Base-by-base conservation (phyloP, 306 rosid genomes). In the Vigna trinervia region DNA sequence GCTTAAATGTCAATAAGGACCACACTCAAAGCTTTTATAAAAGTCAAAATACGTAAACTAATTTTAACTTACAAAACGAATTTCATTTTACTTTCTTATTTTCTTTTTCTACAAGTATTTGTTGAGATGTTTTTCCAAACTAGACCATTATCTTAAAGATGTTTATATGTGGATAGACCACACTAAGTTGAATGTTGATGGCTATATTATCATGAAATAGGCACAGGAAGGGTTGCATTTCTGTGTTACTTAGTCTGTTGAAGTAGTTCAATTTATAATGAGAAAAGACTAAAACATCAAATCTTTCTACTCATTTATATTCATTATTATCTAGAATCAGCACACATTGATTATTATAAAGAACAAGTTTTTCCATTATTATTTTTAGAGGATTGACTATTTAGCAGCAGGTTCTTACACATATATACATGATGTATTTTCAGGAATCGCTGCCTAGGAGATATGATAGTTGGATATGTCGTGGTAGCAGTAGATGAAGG, bases 391-490 rank as follows among this genome's bases (percentile, higher is more conserved):
- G 62, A 32, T 14, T 71, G 68, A 51, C 48, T 32, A 28, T 60
- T 70, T 17, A 43, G 32, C 69, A 43, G 32, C 69, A 50, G n/a
- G 7, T 47, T 36, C 26, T 51, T 84, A 62, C 10, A n/a, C 28
- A 26, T 26, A 26, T 74, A 54, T 66, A 32, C 34, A 34, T 45
- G 58, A 51, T 28, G 53, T 66, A 74, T 80, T 41, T 68, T 83
- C 89, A 96, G 99, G 98, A 82, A 91, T 93, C 85, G 96, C 96
- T 86, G 84, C 99, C 54, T 96, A 96, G 97, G 84, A 81, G 88
- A 86, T 82, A 80, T 89, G 87, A 76, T 81, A 78, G 85, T 85
- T 83, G 89, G 81, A 80, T 78, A 78, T 81, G 77, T 83, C 83
- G 83, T 75, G 88, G 86, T 87, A 82, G 89, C 82, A 62, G 81